Base-by-base conservation (phyloP, 2,329 filamentous ascomycete genomes). In the Penicillium sp. region DNA sequence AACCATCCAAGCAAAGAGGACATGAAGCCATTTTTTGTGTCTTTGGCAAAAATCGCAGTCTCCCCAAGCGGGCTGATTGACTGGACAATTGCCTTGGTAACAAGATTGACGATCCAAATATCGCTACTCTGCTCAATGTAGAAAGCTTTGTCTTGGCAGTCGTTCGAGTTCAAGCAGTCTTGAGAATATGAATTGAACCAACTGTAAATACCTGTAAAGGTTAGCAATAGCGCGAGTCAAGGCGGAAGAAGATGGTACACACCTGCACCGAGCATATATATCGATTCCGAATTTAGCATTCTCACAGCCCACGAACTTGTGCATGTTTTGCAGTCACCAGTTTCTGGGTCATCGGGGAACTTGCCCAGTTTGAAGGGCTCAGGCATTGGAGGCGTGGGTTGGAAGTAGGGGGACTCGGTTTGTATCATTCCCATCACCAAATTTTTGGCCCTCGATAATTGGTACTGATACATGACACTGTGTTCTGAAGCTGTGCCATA, bases 121-220 rank as follows among this genome's bases (percentile, higher is more conserved):
- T 54, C 49, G 16, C 39, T 31, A 18, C 50, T 55, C 12, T 56
- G 25, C 33, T 38, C 33, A 22, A 56, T 41, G 9, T 54, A 18
- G 43, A 58, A 43, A 13, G 27, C 42, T 7, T 39, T 36, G 16
- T 62, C 34, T 65, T 81, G 78, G 66, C 78, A 81, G 58, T 74
- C 70, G 44, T 78, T 60, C 6, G 60, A 57, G 0, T 59, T 43
- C 3, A 80, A 64, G 57, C 77, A 81, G n/a, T 61, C 61, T 59
- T 80, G 77, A 37, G 62, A 63, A 66, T 82, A 82, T 67, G 80
- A 77, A 61, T 78, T 70, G 72, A 83, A 83, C 72, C 82, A 83
- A 40, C 69, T 75, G 68, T 88, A 88, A 14, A 86, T 61, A 0
- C 22, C 22, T 25, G 7, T 25, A 25, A 25, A 25, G 22, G 22